phyloP scores from a whole-genome alignment of 2,329 filamentous ascomycete species.

The Lasiodiplodia sp. region DNA sequence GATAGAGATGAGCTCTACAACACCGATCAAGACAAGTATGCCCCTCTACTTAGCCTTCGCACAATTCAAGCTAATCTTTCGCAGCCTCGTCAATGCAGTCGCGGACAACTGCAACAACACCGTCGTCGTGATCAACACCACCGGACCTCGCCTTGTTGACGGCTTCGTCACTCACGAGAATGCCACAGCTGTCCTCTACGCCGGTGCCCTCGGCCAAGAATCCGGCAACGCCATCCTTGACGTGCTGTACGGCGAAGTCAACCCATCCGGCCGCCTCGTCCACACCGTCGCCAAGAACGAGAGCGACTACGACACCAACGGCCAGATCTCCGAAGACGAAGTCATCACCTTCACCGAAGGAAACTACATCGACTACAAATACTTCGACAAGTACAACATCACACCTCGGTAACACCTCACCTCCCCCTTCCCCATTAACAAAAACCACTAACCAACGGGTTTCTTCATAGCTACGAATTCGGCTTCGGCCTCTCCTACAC shows the following conservation, averaged over 20 bases:
- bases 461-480: conserved; percentile 31
- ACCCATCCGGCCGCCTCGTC: conserved; percentile 80
- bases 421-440: no score
- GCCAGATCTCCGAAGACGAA: neutral
- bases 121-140: conserved; percentile 66
- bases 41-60: conserved; percentile 54
- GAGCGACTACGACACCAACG: conserved; percentile 65
- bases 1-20: conserved; percentile 28
- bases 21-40: conserved; percentile 61
- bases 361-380: conserved; percentile 55
- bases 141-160: conserved; percentile 25
- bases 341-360: conserved; percentile 46
- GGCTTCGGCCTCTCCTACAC: conserved; percentile 30
- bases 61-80: neutral
- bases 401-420: conserved; percentile 36
- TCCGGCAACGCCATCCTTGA: conserved; percentile 83
- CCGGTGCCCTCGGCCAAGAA: conserved; percentile 54
- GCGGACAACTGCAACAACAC: conserved; percentile 70
- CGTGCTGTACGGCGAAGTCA: conserved; percentile 78
- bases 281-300: conserved; percentile 81
- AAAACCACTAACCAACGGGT: neutral
- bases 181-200: conserved; percentile 28
- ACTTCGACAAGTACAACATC: conserved; percentile 52
- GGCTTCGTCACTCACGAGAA: conserved; percentile 26
- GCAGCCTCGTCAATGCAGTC: conserved; percentile 57